Conservation (phyloP, 129 eudicot species). For the Artemisia annua region DNA sequence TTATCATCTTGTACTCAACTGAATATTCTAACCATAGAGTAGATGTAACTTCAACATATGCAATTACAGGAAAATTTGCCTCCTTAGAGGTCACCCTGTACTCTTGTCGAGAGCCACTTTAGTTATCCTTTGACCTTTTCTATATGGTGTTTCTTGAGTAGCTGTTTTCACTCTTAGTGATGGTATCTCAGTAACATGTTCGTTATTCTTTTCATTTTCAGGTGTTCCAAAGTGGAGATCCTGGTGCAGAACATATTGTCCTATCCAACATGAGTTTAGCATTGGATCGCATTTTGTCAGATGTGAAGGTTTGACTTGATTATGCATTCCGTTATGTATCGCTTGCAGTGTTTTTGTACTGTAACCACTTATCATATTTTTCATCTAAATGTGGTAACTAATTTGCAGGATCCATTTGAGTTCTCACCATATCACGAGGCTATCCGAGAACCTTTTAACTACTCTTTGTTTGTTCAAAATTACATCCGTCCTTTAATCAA, state of each 20-base stretch:
- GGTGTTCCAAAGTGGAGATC: conserved; percentile 74
- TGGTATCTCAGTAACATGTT: background rate
- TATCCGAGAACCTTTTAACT: conserved; percentile 77
- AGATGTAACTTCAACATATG: no score
- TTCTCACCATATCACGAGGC: conserved; percentile 92
- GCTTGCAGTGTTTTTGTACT: background rate
- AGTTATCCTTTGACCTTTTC: no score
- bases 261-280: conserved; percentile 81
- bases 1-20: background rate
- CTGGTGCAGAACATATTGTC: conserved; percentile 63
- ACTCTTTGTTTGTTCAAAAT: conserved; percentile 71
- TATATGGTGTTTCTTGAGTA: no score
- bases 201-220: conserved; percentile 31
- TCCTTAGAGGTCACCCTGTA: no score
- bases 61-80: no score
- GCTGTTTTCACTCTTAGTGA: no score
- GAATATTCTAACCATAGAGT: no score
- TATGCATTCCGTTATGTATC: background rate
- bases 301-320: conserved; percentile 59
- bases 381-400: conserved; percentile 2
- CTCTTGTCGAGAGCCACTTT: no score
- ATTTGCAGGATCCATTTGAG: conserved; percentile 80
- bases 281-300: conserved; percentile 74
- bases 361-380: background rate
- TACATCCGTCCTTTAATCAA: conserved; percentile 80